Conservation (phyloP, 176 grass and related monocot species). For the Phoenix dactylifera region DNA sequence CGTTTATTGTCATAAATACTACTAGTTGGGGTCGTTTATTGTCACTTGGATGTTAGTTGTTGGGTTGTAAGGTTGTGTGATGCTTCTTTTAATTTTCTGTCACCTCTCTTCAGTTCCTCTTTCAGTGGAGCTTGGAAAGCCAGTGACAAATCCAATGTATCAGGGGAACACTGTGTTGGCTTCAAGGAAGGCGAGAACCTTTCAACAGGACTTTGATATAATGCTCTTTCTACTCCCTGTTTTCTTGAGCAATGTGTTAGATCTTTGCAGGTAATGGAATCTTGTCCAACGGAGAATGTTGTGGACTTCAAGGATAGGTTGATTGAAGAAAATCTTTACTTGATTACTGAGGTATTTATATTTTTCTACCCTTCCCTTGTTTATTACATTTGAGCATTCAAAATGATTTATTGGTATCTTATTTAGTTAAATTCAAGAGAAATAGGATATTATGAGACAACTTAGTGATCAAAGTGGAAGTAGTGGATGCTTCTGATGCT, state of each 20-base stretch:
- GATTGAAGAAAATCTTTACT: conserved; percentile 73
- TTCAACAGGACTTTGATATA: not conserved
- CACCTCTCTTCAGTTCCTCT: conserved; percentile 28
- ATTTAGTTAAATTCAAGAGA: no score
- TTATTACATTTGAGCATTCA: conserved; percentile 3
- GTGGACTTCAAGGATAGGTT: conserved; percentile 43
- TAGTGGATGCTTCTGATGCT: no score
- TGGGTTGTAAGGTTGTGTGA: not conserved
- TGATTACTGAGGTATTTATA: conserved; percentile 51
- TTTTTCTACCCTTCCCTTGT: not conserved
- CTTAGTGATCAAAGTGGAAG: no score
- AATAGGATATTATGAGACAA: no score
- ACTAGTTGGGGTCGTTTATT: not conserved
- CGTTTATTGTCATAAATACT: no score
- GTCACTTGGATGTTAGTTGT: not conserved
- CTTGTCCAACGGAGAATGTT: conserved; percentile 53
- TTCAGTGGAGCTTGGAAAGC: conserved; percentile 40
- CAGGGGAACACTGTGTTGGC: conserved; percentile 21
- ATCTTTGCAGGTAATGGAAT: conserved; percentile 51
- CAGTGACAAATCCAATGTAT: conserved; percentile 48
- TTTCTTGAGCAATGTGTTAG: not conserved
- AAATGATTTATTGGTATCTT: not conserved
- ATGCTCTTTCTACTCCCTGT: not conserved
- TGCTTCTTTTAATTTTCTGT: not conserved
- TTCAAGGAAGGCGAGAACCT: conserved; percentile 28